Evolutionary conservation across 495 filamentous ascomycete genomes (phyloP), one percentile per base, ranked within the genome.

Genomic region (Lasiosphaeria miniovina): DNA sequence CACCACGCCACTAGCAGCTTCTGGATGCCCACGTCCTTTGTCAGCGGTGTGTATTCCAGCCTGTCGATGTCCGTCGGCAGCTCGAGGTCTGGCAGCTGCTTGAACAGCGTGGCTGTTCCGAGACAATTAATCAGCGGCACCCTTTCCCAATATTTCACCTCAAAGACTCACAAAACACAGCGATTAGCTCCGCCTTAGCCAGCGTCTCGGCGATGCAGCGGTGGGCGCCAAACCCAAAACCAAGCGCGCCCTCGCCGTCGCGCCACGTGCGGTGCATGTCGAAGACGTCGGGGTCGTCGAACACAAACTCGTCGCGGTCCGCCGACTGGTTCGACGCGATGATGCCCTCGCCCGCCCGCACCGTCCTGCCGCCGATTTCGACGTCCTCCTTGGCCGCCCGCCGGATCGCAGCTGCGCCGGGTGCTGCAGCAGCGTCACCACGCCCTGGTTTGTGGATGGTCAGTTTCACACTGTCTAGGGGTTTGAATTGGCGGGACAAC

Each of bases 261-360:
- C 67, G 64, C 63, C 68, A 69, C 61, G 66, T 64, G n/a, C 75
- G 71, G 52, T 69, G 65, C 68, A 80, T 74, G 59, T 79, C 66
- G 58, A 81, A 81, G 40, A 34, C 62, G 51, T 77, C 71, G 0
- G 78, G 65, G 17, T 75, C 55, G 8, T 62, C 53, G 33, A 75
- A 79, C 9, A 77, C 63, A 4, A 77, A 73, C 49, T 78, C 76
- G 66, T 80, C 77, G 7, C 78, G 67, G 64, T 77, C 76, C 8
- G 73, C 78, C 14, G 78, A 80, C 67, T 71, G 65, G 36, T 76
- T 79, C 5, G 77, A 74, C 5, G 74, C 74, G 41, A 80, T 78
- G 52, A 80, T 74, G 55, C 77, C 78, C 51, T 79, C 70, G 3
- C 68, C 66, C 0, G 70, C 68, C 43, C 72, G 73, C 54, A 81